phyloP scores from a whole-genome alignment of 1,139 yeast genomes.

The Kodamaea alishanica region DNA sequence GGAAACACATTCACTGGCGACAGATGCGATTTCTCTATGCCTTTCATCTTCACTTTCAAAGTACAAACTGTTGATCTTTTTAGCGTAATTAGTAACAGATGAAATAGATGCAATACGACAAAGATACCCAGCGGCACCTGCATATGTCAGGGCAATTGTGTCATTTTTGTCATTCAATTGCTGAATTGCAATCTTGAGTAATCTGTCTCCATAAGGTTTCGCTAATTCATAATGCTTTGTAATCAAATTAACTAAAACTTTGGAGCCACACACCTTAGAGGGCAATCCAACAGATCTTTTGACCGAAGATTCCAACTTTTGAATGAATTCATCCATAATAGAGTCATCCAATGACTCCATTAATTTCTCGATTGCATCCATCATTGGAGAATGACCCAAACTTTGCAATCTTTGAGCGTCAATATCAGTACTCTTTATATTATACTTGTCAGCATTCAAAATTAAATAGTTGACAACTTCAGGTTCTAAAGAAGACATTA shows the following conservation, averaged over 20 bases:
- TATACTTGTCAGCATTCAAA: slow-evolving; percentile 84
- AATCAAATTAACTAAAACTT: slow-evolving; percentile 63
- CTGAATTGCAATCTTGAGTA: slow-evolving; percentile 53
- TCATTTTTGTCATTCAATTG: slow-evolving; percentile 71
- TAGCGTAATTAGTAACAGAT: slow-evolving; percentile 52
- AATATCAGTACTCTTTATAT: slow-evolving; percentile 63
- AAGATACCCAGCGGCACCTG: slow-evolving; percentile 76
- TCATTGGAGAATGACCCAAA: slow-evolving; percentile 79
- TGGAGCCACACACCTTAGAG: slow-evolving; percentile 85
- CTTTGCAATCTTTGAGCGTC: slow-evolving; percentile 76
- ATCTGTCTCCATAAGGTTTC: slow-evolving; percentile 58
- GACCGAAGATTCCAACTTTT: slow-evolving; percentile 45
- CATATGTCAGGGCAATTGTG: slow-evolving; percentile 71
- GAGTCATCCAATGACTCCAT: slow-evolving; percentile 55
- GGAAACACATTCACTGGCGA: slow-evolving; percentile 65
- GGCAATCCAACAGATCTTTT: slow-evolving; percentile 83
- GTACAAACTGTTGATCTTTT: slow-evolving; percentile 50
- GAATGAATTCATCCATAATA: slow-evolving; percentile 51
- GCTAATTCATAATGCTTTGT: slow-evolving; percentile 53
- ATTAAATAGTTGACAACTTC: slow-evolving; percentile 83
- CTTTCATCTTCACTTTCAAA: slow-evolving; percentile 56
- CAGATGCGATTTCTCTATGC: slow-evolving; percentile 51
- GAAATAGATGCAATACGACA: slow-evolving; percentile 61
- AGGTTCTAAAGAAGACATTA: slow-evolving; percentile 89
- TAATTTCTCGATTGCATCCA: slow-evolving; percentile 79